Base-by-base conservation (phyloP, 2,329 filamentous ascomycete species). In the Coleophoma crateriformis region DNA sequence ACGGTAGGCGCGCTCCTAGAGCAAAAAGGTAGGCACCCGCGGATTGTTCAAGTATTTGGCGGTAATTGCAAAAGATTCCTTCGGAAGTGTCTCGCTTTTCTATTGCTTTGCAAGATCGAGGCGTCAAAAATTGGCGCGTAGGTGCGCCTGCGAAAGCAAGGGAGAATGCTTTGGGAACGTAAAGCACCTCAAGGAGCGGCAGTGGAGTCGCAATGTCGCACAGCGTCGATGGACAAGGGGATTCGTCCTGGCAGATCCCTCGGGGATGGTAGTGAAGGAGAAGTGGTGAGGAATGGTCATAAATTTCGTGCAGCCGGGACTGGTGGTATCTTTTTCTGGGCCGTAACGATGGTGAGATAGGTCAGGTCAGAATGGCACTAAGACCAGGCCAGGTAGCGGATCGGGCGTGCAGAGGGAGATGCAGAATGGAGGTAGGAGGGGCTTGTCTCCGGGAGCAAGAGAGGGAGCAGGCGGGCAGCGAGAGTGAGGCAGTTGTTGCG, bases 21-120 rank as follows among this genome's bases (percentile, higher is more conserved):
- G 56, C 14, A 17, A 50, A 54, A 45, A 58, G 52, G 61, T 56
- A 64, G 61, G 62, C 60, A 65, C 57, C 62, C 61, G 61, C 53
- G 45, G 17, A 45, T 45, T 51, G 52, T 47, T 49, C 53, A 51
- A 55, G 32, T 40, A 50, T 14, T 34, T 46, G 49, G 46, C 54
- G 39, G 49, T 48, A 46, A 40, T 34, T 35, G 49, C 46, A 49
- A 47, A 55, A 46, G 57, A 54, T 54, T 58, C 58, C 53, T 20
- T 46, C n/a, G 19, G 19, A n/a, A 27, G 33, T 46, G 19, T 27
- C 33, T 20, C 38, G 33, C 19, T 22, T 46, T 46, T 46, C 33
- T 46, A 37, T 22, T 37, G 33, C 33, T 20, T 38, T 46, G 15
- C 20, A 44, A 27, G 41, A 44, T 44, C 41, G 41, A 32, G 41